Base-by-base conservation (phyloP, 2,329 filamentous ascomycete species). In the Fonsecaea multimorphosa region DNA sequence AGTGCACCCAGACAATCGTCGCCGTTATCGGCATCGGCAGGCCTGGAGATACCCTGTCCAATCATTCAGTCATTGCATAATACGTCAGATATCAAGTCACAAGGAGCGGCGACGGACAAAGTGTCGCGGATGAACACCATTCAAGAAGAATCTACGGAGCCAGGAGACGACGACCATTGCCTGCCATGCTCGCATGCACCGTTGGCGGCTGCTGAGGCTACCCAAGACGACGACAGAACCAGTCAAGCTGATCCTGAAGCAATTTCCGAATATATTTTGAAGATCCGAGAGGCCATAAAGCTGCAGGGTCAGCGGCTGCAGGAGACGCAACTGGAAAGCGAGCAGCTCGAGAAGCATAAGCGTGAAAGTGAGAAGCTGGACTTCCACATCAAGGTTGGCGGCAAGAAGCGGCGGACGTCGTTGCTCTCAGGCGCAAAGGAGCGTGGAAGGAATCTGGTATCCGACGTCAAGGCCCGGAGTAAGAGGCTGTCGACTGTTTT, bases 351-450 rank as follows among this genome's bases (percentile, higher is more conserved):
- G 24, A 40, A 49, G 32, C 19, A 54, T 24, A 46, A 27, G 9
- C 5, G 27, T 16, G 52, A 19, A 51, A 36, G 8, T 34, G 55
- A 51, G 34, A 84, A 76, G 0, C 86, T 86, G 0, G 79, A 66
- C 0, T 82, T 83, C 0, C 46, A 52, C 40, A 61, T 19, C 40
- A 53, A 61, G n/a, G 34, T 32, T 32, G 9, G 16, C 31, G n/a
- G 19, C 22, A 65, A 52, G 12, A 51, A 36, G 44, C 57, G 24
- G n/a, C 63, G 36, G 19, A 29, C 53, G 12, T 44, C 57, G 16
- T n/a, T 61, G 8, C 31, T 61, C n/a, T 16, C 22, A 2, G 19
- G 14, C 2, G 29, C 52, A n/a, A 57, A 19, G 29, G 40, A 32
- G 19, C 57, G 59, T 34, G 54, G 51, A 27, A 65, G 61, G 46